These are phyloP conservation scores for Paralagenidium karlingii DNA, from an alignment of 352 stramenopile species.

Conservation along the genomic window DNA sequence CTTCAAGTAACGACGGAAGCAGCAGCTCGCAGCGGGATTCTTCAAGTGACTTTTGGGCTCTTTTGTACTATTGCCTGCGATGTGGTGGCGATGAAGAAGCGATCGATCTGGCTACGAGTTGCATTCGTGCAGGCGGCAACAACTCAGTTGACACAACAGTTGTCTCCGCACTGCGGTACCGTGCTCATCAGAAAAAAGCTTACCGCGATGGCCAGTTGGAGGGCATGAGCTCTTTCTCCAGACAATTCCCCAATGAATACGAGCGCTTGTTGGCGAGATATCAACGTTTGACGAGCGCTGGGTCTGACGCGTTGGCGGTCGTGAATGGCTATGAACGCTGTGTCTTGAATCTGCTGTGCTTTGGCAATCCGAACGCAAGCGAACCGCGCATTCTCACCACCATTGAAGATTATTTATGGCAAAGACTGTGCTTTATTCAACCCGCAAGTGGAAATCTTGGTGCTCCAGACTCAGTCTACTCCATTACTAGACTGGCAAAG, in stretches of 20 bases:
- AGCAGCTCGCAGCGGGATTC: background rate
- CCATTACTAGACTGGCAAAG: slow-evolving; percentile 42
- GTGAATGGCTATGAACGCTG: slow-evolving; percentile 68
- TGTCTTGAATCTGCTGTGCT: slow-evolving; percentile 70
- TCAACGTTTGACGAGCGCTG: slow-evolving; percentile 51
- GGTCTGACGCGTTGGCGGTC: slow-evolving; percentile 53
- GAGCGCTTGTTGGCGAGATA: slow-evolving; percentile 48
- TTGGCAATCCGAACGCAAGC: slow-evolving; percentile 64
- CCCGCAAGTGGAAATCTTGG: slow-evolving; percentile 18
- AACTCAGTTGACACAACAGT: slow-evolving; percentile 41
- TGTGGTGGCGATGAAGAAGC: slow-evolving; percentile 62
- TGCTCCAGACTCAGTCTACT: slow-evolving; percentile 39
- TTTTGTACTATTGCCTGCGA: slow-evolving; percentile 73
- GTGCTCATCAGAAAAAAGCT: slow-evolving; percentile 38
- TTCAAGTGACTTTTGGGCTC: slow-evolving; percentile 31
- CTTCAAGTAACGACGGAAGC: too few species aligned
- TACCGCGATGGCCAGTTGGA: slow-evolving; percentile 19
- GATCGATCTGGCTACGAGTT: slow-evolving; percentile 30
- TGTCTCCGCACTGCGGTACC: slow-evolving; percentile 42
- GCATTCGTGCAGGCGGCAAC: slow-evolving; percentile 18
- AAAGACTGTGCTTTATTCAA: slow-evolving; percentile 73
- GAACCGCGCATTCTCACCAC: slow-evolving; percentile 63
- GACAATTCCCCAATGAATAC: slow-evolving; percentile 54
- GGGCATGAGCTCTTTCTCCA: slow-evolving; percentile 38
- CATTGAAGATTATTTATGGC: slow-evolving; percentile 80